Conservation (phyloP, 106 monocot species). For the Allium fistulosum region DNA sequence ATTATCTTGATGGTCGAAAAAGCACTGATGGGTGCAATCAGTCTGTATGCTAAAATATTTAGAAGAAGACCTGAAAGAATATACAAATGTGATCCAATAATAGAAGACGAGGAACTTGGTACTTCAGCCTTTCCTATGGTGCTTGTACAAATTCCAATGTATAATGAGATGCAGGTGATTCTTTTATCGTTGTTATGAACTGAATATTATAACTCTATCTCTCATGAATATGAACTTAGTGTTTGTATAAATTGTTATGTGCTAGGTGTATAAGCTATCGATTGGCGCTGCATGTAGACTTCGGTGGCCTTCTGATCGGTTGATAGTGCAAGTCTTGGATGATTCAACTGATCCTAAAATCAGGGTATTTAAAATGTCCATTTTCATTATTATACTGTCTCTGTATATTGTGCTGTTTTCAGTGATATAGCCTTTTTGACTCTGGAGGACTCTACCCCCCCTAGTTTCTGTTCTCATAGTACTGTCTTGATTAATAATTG, state of each 20-base stretch:
- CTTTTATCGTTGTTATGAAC: not conserved
- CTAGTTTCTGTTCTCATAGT: no score
- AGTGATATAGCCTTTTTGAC: no score
- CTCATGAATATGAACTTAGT: no score
- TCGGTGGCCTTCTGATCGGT: conserved; percentile 42
- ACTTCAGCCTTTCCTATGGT: conserved; percentile 40
- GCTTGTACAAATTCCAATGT: conserved; percentile 54
- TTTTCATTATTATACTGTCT: not conserved
- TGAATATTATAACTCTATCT: no score
- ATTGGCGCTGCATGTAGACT: conserved; percentile 55
- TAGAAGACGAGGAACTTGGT: conserved; percentile 31
- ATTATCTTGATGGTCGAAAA: conserved; percentile 22
- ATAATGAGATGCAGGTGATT: conserved; percentile 47
- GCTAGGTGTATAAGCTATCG: conserved; percentile 54
- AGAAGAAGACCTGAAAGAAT: conserved; percentile 25
- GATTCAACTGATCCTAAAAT: conserved; percentile 52
- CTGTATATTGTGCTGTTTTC: no score
- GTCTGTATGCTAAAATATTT: conserved; percentile 31
- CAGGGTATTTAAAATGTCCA: conserved; percentile 17
- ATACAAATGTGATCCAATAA: conserved; percentile 44
- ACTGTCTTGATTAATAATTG: no score
- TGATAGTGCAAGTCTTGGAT: conserved; percentile 61
- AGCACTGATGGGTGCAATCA: conserved; percentile 15
- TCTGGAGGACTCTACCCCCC: no score
- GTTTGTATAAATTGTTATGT: no score